These are phyloP conservation scores for Sporothrix brunneoviolacea DNA, from an alignment of 2,329 filamentous ascomycete species.

Conservation along the genomic window DNA sequence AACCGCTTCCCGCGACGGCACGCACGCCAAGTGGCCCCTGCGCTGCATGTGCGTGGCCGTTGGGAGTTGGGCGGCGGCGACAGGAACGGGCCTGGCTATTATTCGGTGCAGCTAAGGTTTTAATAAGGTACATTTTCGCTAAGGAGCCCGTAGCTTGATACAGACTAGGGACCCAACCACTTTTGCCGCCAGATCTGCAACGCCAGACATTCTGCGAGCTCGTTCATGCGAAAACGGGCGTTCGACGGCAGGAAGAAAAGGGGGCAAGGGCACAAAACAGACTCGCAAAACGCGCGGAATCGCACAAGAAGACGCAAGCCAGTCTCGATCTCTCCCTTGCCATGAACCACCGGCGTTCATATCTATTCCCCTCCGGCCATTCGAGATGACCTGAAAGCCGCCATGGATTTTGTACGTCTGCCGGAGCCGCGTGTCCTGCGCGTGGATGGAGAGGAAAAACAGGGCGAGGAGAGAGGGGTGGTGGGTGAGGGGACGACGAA, in stretches of 20 bases:
- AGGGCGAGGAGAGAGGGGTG: no score
- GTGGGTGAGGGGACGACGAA: background rate
- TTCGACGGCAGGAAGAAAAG: background rate
- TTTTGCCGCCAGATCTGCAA: constrained; percentile 17
- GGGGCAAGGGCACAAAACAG: background rate
- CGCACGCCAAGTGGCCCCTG: no score
- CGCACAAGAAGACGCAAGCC: background rate
- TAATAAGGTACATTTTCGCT: background rate
- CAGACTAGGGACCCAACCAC: background rate
- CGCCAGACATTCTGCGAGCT: constrained; percentile 8
- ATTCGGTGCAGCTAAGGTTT: no score
- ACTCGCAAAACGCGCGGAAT: no score
- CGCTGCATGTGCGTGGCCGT: no score
- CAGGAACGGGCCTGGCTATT: no score
- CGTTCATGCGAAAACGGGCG: constrained; percentile 9
- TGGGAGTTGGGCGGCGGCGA: no score
- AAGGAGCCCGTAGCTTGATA: constrained; percentile 1
- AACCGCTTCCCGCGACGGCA: no score
- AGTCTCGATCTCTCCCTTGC: background rate
- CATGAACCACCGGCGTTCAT: background rate
- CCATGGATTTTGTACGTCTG: constrained; percentile 51
- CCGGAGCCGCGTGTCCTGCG: no score
- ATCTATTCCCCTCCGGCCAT: background rate
- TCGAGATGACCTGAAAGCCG: constrained; percentile 41
- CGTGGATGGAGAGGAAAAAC: no score